Conservation (phyloP, 805 yeast species). For the Lipomyces yamadae region DNA sequence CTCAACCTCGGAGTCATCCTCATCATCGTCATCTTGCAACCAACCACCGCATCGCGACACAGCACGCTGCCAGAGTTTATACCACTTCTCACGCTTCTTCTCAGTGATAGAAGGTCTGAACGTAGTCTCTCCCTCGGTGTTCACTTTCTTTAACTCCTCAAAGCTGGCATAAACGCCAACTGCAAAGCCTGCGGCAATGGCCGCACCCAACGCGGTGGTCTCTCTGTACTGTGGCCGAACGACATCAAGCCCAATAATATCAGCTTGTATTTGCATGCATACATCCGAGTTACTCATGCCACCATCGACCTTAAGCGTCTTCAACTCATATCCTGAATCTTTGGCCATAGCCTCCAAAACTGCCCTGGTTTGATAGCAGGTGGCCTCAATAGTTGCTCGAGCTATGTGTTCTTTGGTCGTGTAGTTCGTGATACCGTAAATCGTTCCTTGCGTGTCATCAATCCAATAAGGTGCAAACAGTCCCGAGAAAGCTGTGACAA, state of each 20-base stretch:
- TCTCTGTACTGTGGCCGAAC: constrained; percentile 81
- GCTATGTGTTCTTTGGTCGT: constrained; percentile 92
- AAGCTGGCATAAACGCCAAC: constrained; percentile 74
- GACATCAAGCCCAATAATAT: constrained; percentile 85
- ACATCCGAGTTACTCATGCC: constrained; percentile 92
- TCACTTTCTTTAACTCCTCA: constrained; percentile 59
- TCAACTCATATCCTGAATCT: constrained; percentile 68
- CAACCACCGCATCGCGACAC: constrained; percentile 81
- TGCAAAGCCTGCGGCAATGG: constrained; percentile 89
- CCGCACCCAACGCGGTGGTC: constrained; percentile 95
- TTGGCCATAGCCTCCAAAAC: constrained; percentile 86
- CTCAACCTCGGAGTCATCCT: constrained; percentile 23
- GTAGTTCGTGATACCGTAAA: constrained; percentile 89
- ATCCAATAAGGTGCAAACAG: constrained; percentile 97
- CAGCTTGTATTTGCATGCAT: constrained; percentile 93
- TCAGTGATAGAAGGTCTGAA: constrained; percentile 42
- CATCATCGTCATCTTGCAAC: constrained; percentile 51
- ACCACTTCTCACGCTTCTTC: constrained; percentile 62
- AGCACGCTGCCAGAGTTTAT: constrained; percentile 86
- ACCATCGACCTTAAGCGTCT: constrained; percentile 75
- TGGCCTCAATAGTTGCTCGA: constrained; percentile 93
- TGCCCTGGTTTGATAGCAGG: constrained; percentile 90
- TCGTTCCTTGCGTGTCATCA: constrained; percentile 87
- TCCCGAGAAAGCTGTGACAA: constrained; percentile 94
- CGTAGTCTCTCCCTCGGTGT: constrained; percentile 42